Base-by-base conservation (phyloP, 1,284 basidiomycete species). In the Tylopilus orsonianus region DNA sequence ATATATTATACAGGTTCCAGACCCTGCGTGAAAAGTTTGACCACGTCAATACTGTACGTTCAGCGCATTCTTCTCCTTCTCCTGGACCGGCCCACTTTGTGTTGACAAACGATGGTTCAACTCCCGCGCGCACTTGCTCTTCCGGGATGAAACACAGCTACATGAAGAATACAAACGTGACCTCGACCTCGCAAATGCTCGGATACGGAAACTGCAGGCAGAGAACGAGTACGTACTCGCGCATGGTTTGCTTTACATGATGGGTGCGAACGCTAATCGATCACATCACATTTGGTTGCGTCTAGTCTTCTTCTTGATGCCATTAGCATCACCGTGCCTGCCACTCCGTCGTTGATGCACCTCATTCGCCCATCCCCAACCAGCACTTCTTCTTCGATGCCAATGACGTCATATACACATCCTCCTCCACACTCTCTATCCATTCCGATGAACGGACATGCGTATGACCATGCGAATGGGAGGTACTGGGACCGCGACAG, bases 21-120 rank as follows among this genome's bases (percentile, higher is more conserved):
- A 54, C 63, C 24, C 71, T 81, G 62, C 69, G 75, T 30, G 79
- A 80, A 64, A 75, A 72, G 55, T 81, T 75, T 50, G 79, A 80
- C 42, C 72, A 72, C 53, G 78, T 78, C 37, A 76, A 59, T 20
- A 57, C 67, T 37, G 79, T 80, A 57, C 48, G 80, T 69, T 33
- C 27, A 16, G 8, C 13, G 13, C 26, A 4, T 36, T 27, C 13
- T 34, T 43, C 27, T 9, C 50, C 22, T 49, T n/a, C 10, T n/a
- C n/a, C n/a, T n/a, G n/a, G n/a, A 30, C 13, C 26, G 7, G 19
- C 23, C 19, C 3, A 4, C 19, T 33, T 8, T 16, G 24, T 19
- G 2, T 33, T 34, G 8, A 32, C 20, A 5, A 32, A 34, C 6
- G 13, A 18, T 41, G 13, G 16, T 41, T 26, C 12, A 13, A 9